Conservation (phyloP, 345 rosid genomes). For the Trapa bicornis region DNA sequence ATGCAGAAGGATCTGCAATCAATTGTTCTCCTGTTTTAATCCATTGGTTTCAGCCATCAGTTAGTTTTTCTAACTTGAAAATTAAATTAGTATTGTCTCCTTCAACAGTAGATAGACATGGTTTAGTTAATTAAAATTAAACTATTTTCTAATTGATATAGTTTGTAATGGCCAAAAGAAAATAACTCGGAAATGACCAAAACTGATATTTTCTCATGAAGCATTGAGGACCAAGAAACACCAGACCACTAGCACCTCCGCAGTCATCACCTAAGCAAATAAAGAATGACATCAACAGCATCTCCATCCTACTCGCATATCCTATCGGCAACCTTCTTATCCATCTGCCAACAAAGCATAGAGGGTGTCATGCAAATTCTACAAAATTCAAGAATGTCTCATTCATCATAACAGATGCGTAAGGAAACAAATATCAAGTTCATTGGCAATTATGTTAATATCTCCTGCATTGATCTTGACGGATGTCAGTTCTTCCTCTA, state of each 20-base stretch:
- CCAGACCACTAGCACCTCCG: no score
- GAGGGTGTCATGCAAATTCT: background rate
- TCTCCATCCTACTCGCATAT: conserved; percentile 92
- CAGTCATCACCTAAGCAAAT: conserved; percentile 38
- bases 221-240: no score
- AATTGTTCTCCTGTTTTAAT: background rate
- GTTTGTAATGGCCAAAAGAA: no score
- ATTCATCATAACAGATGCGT: conserved; percentile 1
- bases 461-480: conserved; percentile 91
- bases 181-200: no score
- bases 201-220: no score
- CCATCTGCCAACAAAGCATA: conserved; percentile 34
- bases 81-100: background rate
- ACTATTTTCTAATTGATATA: background rate
- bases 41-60: background rate
- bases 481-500: conserved; percentile 89
- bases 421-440: conserved; percentile 60
- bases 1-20: no score
- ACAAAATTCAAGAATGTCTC: background rate
- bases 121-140: background rate
- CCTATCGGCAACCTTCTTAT: conserved; percentile 82
- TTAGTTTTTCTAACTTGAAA: background rate
- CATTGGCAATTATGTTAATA: conserved; percentile 77
- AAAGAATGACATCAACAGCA: conserved; percentile 81
- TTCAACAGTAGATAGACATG: background rate